phyloP scores from a whole-genome alignment of 352 stramenopile genomes.

The Blastocystis sp. region DNA sequence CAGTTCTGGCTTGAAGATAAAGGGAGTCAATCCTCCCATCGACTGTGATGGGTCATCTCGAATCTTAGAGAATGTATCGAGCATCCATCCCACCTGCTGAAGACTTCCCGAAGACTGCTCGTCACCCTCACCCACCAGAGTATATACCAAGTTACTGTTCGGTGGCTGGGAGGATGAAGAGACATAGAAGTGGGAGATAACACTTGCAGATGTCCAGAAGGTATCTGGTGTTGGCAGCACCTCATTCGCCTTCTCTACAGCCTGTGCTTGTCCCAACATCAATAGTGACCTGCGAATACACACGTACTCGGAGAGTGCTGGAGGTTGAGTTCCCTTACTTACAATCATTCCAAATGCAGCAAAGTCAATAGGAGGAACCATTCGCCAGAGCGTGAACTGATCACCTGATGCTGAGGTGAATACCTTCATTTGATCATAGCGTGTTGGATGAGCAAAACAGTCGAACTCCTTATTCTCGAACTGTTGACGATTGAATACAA shows the following conservation, averaged over 20 bases:
- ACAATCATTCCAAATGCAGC: conserved; percentile 51
- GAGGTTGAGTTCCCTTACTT: background rate
- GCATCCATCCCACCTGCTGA: conserved; percentile 50
- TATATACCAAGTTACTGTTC: conserved; percentile 35
- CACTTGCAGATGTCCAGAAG: conserved; percentile 5
- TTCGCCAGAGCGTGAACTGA: conserved; percentile 20
- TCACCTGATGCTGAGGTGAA: background rate
- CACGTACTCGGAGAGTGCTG: conserved; percentile 10
- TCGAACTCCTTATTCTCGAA: background rate
- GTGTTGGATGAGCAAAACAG: background rate
- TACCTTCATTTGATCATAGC: background rate
- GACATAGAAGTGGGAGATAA: conserved; percentile 49
- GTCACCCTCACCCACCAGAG: conserved; percentile 21
- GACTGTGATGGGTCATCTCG: background rate
- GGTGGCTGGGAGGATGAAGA: background rate
- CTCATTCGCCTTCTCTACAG: conserved; percentile 44
- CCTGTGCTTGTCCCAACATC: background rate
- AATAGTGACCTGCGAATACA: conserved; percentile 18
- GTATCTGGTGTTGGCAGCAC: background rate
- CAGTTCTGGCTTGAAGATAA: conserved; percentile 11
- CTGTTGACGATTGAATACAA: background rate
- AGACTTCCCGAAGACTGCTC: background rate
- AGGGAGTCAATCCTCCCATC: conserved; percentile 26
- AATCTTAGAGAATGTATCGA: conserved; percentile 12
- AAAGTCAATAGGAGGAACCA: conserved; percentile 41